A percentile compares a stretch with the other conserved stretches of the same genome.
Conservation (phyloP, 202 grass and related monocot species). For the Zizania palustris region DNA sequence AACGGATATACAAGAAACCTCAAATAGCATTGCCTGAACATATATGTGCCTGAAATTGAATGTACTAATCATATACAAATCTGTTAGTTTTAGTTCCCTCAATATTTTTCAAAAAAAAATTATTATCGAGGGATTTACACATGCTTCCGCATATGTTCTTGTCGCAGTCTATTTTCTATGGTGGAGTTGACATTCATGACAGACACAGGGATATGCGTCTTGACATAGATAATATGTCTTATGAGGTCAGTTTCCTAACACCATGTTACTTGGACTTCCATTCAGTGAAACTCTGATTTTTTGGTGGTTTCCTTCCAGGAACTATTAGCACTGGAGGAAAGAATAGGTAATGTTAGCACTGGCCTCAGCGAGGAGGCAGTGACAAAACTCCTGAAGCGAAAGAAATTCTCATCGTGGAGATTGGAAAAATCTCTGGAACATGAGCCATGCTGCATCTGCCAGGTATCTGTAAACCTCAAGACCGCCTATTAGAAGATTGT, state of each 20-base stretch:
- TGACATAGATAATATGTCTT: constrained; percentile 98
- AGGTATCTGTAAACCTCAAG: constrained; percentile 53
- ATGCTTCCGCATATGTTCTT: constrained; percentile 38
- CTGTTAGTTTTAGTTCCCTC: not conserved
- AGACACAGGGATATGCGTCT: constrained; percentile 98
- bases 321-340: constrained; percentile 84
- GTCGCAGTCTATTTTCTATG: constrained; percentile 75
- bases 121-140: constrained; percentile 25
- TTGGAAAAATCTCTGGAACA: constrained; percentile 48
- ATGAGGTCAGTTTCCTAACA: constrained; percentile 66
- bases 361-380: constrained; percentile 64
- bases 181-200: constrained; percentile 76
- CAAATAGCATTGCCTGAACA: not conserved
- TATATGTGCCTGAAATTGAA: not conserved
- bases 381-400: constrained; percentile 70
- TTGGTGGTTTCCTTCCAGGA: constrained; percentile 56
- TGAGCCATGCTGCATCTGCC: constrained; percentile 94
- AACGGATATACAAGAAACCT: too few relatives aligned
- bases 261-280: constrained; percentile 5
- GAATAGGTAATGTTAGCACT: constrained; percentile 93
- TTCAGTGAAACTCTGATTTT: constrained; percentile 12
- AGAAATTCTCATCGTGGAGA: constrained; percentile 56
- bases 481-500: not conserved
- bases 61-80: not conserved
- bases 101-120: constrained; percentile 24